phyloP scores from a whole-genome alignment of 1,284 basidiomycete species.

The Mycosarcoma mackinlayi region DNA sequence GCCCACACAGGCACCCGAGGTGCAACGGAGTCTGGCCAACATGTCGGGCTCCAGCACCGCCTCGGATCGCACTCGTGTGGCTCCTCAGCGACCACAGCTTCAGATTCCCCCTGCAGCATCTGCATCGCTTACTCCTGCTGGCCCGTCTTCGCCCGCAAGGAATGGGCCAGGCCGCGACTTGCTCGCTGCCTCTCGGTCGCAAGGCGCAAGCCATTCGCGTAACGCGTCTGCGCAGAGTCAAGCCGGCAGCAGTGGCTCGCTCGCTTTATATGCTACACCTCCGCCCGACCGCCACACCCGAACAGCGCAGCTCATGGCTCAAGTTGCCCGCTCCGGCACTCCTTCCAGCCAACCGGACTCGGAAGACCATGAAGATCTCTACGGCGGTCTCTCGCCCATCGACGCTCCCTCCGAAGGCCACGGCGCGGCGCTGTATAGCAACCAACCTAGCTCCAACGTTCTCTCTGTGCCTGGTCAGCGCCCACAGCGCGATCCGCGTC shows the following conservation, averaged over 20 bases:
- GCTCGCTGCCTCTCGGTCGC: conserved; percentile 30
- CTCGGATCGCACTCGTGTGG: conserved; percentile 16
- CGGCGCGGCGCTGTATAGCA: conserved; percentile 27
- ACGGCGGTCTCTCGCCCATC: conserved; percentile 48
- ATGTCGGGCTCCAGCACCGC: conserved; percentile 18
- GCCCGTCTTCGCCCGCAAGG: conserved; percentile 36
- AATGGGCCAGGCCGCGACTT: conserved; percentile 35
- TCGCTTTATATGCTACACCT: conserved; percentile 13
- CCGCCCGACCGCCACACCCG: conserved; percentile 45
- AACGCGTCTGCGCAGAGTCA: conserved; percentile 30
- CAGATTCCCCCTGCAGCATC: conserved; percentile 36
- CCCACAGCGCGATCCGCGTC: conserved; percentile 39
- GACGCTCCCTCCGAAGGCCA: conserved; percentile 45
- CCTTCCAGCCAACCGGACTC: conserved; percentile 40
- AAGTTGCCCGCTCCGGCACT: conserved; percentile 34
- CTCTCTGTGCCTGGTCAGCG: conserved; percentile 43
- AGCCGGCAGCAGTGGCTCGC: conserved; percentile 5
- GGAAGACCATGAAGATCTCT: conserved; percentile 56
- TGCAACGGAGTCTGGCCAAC: conserved; percentile 13
- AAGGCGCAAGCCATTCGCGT: conserved; percentile 18
- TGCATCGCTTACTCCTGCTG: conserved; percentile 7
- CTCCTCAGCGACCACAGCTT: conserved; percentile 26
- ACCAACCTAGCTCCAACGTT: conserved; percentile 22
- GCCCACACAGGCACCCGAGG: conserved; percentile 43
- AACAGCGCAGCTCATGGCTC: conserved; percentile 54